Conservation (phyloP, 306 rosid genomes). For the Calophaca sinica region DNA sequence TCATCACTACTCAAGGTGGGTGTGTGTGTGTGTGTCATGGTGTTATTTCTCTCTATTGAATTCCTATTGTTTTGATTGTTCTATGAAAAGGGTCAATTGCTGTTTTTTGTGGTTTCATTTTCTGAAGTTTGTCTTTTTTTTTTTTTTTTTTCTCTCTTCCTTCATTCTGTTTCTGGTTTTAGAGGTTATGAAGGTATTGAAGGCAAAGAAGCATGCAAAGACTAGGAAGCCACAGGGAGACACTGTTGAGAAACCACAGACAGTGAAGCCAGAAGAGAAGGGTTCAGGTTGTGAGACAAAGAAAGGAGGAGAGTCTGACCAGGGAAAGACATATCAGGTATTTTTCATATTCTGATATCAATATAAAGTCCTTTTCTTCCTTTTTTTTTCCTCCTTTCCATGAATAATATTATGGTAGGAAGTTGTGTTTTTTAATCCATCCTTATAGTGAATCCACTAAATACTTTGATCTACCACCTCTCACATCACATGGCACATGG, state of each 20-base stretch:
- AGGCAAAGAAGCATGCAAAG: constrained; percentile 85
- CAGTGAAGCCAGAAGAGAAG: constrained; percentile 37
- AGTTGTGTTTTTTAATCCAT: too few species aligned
- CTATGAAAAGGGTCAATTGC: too few species aligned
- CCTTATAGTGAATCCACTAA: constrained; percentile 12
- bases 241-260: constrained; percentile 42
- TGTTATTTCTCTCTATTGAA: too few species aligned
- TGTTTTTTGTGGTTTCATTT: too few species aligned
- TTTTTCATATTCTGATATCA: constrained; percentile 38
- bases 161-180: constrained; percentile 42
- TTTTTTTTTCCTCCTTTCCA: not conserved
- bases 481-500: constrained; percentile 41
- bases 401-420: constrained; percentile 9
- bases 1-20: constrained; percentile 85
- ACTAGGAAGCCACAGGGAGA: constrained; percentile 66
- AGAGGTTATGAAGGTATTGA: constrained; percentile 92
- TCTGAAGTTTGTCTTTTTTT: not conserved
- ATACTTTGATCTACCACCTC: constrained; percentile 37
- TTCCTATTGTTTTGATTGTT: too few species aligned
- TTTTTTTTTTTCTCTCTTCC: constrained; percentile 28
- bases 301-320: constrained; percentile 47
- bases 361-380: constrained; percentile 25
- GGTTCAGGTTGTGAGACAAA: constrained; percentile 51
- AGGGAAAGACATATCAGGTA: constrained; percentile 61
- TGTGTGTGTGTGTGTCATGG: not conserved